phyloP scores from a whole-genome alignment of 306 rosid species.

The Glycine latifolia region DNA sequence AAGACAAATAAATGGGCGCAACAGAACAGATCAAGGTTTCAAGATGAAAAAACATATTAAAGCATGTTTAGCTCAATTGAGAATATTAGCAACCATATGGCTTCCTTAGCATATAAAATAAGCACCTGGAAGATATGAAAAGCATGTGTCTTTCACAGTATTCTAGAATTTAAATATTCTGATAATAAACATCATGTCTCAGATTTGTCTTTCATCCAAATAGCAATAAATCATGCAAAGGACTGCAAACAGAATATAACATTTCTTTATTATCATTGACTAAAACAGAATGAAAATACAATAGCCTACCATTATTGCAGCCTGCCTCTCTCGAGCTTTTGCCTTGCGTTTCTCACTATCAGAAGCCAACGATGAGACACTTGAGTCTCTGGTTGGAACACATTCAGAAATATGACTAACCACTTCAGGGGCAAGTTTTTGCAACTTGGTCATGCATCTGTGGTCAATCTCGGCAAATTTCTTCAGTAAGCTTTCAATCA shows the following conservation, averaged over 20 bases:
- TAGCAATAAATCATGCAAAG: slow-evolving; percentile 17
- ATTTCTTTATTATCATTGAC: slow-evolving; percentile 17
- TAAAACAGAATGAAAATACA: slow-evolving; percentile 28
- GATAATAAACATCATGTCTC: slow-evolving; percentile 2
- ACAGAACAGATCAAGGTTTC: background rate
- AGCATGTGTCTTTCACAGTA: slow-evolving; percentile 24
- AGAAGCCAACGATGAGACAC: slow-evolving; percentile 56
- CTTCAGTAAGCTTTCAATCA: slow-evolving; percentile 79
- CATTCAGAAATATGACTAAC: slow-evolving; percentile 59
- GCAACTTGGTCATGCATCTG: slow-evolving; percentile 72
- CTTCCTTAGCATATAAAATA: slow-evolving; percentile 36
- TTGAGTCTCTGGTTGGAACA: slow-evolving; percentile 55
- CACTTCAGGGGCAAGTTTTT: slow-evolving; percentile 82
- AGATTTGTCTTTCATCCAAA: slow-evolving; percentile 19
- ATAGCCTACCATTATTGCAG: slow-evolving; percentile 78
- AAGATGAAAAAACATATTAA: background rate
- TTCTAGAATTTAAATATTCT: slow-evolving; percentile 18
- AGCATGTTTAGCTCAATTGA: slow-evolving; percentile 13
- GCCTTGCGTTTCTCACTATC: slow-evolving; percentile 93
- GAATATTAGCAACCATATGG: slow-evolving; percentile 31
- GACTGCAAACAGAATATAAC: slow-evolving; percentile 11
- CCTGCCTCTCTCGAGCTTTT: slow-evolving; percentile 96
- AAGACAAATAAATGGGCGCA: slow-evolving; percentile 34
- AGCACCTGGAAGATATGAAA: slow-evolving; percentile 20
- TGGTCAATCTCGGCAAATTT: slow-evolving; percentile 82